Evolutionary conservation across 176 grass and related monocot species (phyloP), one percentile per base, ranked within the genome.

Genomic region (Hordeum marinum): DNA sequence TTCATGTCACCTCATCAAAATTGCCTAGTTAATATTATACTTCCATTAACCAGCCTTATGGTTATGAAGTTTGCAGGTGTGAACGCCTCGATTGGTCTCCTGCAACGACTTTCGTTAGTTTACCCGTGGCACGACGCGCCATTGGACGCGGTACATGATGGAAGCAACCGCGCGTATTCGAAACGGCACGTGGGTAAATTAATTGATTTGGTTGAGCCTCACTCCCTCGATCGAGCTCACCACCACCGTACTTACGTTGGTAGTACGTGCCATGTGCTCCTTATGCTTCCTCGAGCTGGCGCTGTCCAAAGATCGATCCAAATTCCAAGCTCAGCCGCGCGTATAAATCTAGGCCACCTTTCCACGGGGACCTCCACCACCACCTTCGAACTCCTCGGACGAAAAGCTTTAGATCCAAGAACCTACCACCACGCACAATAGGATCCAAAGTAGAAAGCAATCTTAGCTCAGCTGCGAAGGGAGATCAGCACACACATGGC

Each of bases 181-280:
- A 79, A 79, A 42, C 39, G 60, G 23, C 61, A 80, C 78, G 78
- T 67, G 78, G 17, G 40, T 34, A 3, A 66, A 66, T 80, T 34
- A 21, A 55, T 55, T 55, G 52, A 55, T 55, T 5, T 3, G 6
- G 17, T 20, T 55, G 18, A 54, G 17, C 39, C 71, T 74, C 23
- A 25, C 25, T 46, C 24, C 11, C 40, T 55, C 50, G 6, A 20
- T 54, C 50, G 50, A 54, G 50, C 50, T 54, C 50, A 54, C 17
- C 17, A 54, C 50, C 50, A 54, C 15, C 15, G 6, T 54, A 54
- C 50, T 17, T 54, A 54, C 14, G 13, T 6, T 17, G 46, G 14
- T 5, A 5, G 43, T 50, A 50, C 35, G 41, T 45, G 77, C 4
- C 77, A 79, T 20, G 37, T 79, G 50, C 50, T 54, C 50, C 17